Evolutionary conservation across 2,329 filamentous ascomycete genomes (phyloP).

Genomic region (Penicillium occitanis): DNA sequence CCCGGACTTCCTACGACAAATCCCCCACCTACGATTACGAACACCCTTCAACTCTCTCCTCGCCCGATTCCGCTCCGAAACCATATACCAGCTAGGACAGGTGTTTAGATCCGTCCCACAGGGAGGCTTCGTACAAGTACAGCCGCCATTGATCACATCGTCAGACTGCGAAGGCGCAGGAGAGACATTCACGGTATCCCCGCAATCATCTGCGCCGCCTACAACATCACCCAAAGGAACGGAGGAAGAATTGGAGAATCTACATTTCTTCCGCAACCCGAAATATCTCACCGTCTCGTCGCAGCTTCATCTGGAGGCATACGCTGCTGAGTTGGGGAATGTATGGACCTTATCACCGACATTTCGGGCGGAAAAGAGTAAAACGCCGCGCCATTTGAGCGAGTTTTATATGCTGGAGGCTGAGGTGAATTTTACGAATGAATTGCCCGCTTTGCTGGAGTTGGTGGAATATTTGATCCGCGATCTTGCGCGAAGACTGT

Average conservation of each 20-base stretch:
- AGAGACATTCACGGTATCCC: constrained; percentile 77
- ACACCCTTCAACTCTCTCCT: constrained; percentile 78
- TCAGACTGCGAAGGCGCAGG: constrained; percentile 97
- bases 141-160: constrained; percentile 91
- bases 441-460: constrained; percentile 70
- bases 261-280: constrained; percentile 78
- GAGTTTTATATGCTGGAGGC: constrained; percentile 99
- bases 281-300: constrained; percentile 96
- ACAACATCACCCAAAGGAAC: constrained; percentile 33
- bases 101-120: constrained; percentile 68
- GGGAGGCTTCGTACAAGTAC: constrained; percentile 66
- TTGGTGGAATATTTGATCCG: constrained; percentile 78
- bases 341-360: constrained; percentile 95
- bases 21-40: constrained; percentile 83
- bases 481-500: constrained; percentile 52
- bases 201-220: constrained; percentile 31
- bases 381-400: constrained; percentile 89
- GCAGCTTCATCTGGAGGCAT: constrained; percentile 89
- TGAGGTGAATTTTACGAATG: constrained; percentile 75
- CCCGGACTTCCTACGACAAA: constrained; percentile 79
- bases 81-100: constrained; percentile 68
- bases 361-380: constrained; percentile 89
- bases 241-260: constrained; percentile 45
- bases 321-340: constrained; percentile 81
- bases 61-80: constrained; percentile 77